Evolutionary conservation across 2,329 filamentous ascomycete species (phyloP).

Genomic region (Ophiostoma montium): DNA sequence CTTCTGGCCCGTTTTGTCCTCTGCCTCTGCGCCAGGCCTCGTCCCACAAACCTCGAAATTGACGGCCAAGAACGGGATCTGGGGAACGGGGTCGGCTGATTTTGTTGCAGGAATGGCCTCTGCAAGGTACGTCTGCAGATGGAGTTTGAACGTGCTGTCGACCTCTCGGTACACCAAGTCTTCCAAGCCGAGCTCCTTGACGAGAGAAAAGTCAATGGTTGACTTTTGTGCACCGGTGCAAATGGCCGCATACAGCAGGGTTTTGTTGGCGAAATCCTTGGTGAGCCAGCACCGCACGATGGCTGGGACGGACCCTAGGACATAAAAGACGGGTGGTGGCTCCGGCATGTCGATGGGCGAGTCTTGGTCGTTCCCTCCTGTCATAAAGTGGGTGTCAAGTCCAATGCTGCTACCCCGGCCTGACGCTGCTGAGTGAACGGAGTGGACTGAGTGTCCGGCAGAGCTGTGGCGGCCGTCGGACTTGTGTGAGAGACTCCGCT

Average conservation of each 20-base stretch:
- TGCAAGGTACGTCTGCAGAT: conserved; percentile 73
- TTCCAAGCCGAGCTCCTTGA: conserved; percentile 59
- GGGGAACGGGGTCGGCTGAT: conserved; percentile 55
- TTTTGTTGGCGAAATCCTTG: conserved; percentile 75
- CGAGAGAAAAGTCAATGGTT: conserved; percentile 58
- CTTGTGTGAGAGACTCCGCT: conserved; percentile 84
- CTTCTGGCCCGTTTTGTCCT: conserved; percentile 35
- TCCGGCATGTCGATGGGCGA: conserved; percentile 58
- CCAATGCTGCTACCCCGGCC: conserved; percentile 81
- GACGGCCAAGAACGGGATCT: conserved; percentile 68
- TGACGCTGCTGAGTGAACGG: conserved; percentile 56
- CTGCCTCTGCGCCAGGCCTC: conserved; percentile 26
- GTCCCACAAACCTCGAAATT: conserved; percentile 54
- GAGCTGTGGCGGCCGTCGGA: conserved; percentile 93
- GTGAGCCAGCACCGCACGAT: conserved; percentile 95
- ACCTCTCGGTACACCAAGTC: conserved; percentile 51
- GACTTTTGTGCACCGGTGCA: conserved; percentile 88
- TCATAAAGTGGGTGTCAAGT: conserved; percentile 57
- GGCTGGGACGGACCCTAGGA: conserved; percentile 77
- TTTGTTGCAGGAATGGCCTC: conserved; percentile 72
- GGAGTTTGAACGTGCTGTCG: conserved; percentile 54
- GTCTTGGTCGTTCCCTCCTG: conserved; percentile 47
- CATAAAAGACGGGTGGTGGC: conserved; percentile 70
- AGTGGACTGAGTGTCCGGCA: conserved; percentile 61
- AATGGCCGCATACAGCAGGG: conserved; percentile 78